Conservation (phyloP, 1,284 basidiomycete species). For the Boletus sp. region DNA sequence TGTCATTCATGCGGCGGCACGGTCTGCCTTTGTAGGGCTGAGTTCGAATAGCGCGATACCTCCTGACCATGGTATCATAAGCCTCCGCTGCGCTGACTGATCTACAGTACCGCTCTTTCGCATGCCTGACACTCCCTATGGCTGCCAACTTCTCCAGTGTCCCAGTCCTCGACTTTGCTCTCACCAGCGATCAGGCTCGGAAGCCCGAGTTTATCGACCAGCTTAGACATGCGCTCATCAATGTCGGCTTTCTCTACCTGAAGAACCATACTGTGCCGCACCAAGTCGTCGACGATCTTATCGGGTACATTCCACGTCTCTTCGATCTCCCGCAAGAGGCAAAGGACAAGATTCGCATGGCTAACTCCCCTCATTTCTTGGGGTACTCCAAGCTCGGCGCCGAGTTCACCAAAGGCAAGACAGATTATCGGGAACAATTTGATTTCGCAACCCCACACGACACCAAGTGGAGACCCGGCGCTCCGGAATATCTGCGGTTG, state of each 20-base stretch:
- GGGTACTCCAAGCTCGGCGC: conserved; percentile 38
- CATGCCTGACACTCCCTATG: conserved; percentile 15
- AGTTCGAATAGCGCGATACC: conserved; percentile 23
- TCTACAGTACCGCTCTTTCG: neutral
- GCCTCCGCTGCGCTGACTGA: conserved; percentile 6
- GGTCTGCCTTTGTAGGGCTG: too few species aligned
- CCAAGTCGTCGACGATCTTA: conserved; percentile 28
- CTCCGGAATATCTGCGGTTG: conserved; percentile 36
- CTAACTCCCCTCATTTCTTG: conserved; percentile 39
- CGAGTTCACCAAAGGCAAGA: conserved; percentile 37
- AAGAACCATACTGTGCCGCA: conserved; percentile 41
- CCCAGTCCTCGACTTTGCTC: conserved; percentile 33
- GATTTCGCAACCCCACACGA: conserved; percentile 39
- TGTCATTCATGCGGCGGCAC: too few species aligned
- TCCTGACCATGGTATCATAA: conserved; percentile 12
- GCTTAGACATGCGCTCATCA: conserved; percentile 48
- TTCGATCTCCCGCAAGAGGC: conserved; percentile 36
- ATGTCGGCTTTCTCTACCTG: conserved; percentile 54
- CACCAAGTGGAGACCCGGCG: conserved; percentile 35
- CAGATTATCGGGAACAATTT: conserved; percentile 39
- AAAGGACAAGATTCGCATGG: conserved; percentile 37
- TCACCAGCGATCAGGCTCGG: conserved; percentile 19
- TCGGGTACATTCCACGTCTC: conserved; percentile 34
- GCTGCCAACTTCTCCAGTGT: conserved; percentile 32
- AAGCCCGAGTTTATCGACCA: conserved; percentile 43